Conservation (phyloP, 331 rosid genomes). For the Quercus phellos region DNA sequence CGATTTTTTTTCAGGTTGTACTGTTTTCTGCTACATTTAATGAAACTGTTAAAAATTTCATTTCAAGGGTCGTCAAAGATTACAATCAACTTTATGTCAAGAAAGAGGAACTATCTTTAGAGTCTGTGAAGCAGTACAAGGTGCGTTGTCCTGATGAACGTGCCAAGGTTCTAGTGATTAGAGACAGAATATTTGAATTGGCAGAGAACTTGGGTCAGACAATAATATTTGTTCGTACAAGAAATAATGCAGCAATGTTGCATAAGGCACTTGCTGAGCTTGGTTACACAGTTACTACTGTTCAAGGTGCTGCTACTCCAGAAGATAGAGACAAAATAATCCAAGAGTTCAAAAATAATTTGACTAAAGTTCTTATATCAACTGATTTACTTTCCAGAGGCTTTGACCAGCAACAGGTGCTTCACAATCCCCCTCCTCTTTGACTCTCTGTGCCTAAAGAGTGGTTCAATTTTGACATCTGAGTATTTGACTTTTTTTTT, state of each 20-base stretch:
- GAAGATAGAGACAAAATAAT: slow-evolving; percentile 80
- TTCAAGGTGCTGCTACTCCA: slow-evolving; percentile 64
- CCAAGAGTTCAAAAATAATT: slow-evolving; percentile 78
- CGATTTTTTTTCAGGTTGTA: slow-evolving; percentile 56
- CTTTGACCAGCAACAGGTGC: slow-evolving; percentile 93
- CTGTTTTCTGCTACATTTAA: slow-evolving; percentile 89
- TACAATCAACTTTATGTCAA: slow-evolving; percentile 78
- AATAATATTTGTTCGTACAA: slow-evolving; percentile 70
- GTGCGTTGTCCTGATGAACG: slow-evolving; percentile 66
- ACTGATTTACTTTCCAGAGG: slow-evolving; percentile 92
- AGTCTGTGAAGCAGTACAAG: slow-evolving; percentile 79
- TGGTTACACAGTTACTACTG: slow-evolving; percentile 75
- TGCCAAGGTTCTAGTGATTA: slow-evolving; percentile 52
- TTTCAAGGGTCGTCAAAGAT: slow-evolving; percentile 50
- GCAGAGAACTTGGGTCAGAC: slow-evolving; percentile 90
- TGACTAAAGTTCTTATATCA: slow-evolving; percentile 84
- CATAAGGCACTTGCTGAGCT: slow-evolving; percentile 51
- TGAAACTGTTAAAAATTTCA: slow-evolving; percentile 63
- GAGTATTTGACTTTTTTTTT: not conserved
- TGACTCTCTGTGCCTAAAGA: not conserved
- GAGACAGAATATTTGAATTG: slow-evolving; percentile 59
- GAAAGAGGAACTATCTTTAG: slow-evolving; percentile 82
- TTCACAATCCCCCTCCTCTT: not conserved
- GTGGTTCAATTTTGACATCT: slow-evolving; percentile 9
- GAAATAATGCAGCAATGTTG: slow-evolving; percentile 60